These are phyloP conservation scores for Drechslera avenae DNA, from an alignment of 2,329 filamentous ascomycete species.

Conservation along the genomic window DNA sequence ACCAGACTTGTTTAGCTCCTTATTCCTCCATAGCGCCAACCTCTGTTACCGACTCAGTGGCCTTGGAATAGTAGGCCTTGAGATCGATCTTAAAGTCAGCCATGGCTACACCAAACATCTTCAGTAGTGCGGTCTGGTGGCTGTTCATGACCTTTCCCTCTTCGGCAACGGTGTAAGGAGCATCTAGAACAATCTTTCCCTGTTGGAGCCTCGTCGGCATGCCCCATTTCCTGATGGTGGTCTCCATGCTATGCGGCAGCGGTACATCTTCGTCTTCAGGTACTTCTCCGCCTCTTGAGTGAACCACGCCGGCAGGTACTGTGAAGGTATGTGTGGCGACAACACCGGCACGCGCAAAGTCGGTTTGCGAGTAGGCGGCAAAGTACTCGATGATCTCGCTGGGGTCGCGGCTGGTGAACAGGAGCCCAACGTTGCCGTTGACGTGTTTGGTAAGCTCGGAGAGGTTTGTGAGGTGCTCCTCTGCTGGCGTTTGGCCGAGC, in stretches of 20 bases:
- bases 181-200: slow-evolving; percentile 81
- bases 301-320: slow-evolving; percentile 82
- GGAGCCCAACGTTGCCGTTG: slow-evolving; percentile 81
- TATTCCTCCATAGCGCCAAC: slow-evolving; percentile 56
- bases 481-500: slow-evolving; percentile 76
- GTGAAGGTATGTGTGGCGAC: slow-evolving; percentile 74
- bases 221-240: slow-evolving; percentile 84
- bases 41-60: slow-evolving; percentile 55
- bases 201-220: slow-evolving; percentile 88
- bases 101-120: slow-evolving; percentile 89
- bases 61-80: slow-evolving; percentile 63
- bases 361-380: slow-evolving; percentile 70
- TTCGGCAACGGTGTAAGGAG: slow-evolving; percentile 76
- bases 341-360: slow-evolving; percentile 89
- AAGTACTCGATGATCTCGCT: slow-evolving; percentile 74
- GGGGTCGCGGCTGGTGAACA: slow-evolving; percentile 82
- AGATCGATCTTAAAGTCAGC: slow-evolving; percentile 87
- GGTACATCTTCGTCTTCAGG: slow-evolving; percentile 81
- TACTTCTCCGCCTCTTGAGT: slow-evolving; percentile 78
- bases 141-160: slow-evolving; percentile 86
- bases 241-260: slow-evolving; percentile 86
- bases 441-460: slow-evolving; percentile 72
- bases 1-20: slow-evolving; percentile 2
- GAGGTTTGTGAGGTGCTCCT: slow-evolving; percentile 80
- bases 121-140: slow-evolving; percentile 89